phyloP scores from a whole-genome alignment of 768 basidiomycete species.

The Macrolepiota albuminosa region DNA sequence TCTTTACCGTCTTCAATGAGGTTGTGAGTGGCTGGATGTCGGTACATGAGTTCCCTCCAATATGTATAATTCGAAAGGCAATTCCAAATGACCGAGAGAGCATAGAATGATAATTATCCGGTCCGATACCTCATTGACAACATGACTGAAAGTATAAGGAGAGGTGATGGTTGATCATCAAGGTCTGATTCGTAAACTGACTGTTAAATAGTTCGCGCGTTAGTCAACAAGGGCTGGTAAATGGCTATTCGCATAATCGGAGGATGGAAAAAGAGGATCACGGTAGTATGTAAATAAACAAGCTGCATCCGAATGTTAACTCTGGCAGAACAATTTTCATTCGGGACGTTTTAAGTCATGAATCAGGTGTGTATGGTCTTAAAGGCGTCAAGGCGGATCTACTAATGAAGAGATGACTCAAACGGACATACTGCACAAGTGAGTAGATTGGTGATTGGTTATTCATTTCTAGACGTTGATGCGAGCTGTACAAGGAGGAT shows the following conservation, averaged over 20 bases:
- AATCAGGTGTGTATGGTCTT: neutral
- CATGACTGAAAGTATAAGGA: no score
- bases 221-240: no score
- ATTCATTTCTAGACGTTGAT: neutral
- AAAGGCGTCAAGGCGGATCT: neutral
- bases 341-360: no score
- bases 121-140: no score
- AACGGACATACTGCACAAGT: neutral
- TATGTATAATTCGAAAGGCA: neutral
- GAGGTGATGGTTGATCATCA: no score
- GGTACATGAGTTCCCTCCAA: neutral
- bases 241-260: no score
- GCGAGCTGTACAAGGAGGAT: neutral
- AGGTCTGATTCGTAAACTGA: no score
- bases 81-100: neutral
- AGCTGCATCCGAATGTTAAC: neutral
- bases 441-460: neutral
- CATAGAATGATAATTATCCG: neutral
- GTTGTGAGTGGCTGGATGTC: neutral
- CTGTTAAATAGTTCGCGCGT: no score
- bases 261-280: no score
- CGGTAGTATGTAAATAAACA: neutral
- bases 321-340: neutral
- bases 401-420: neutral
- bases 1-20: neutral